A percentile compares a stretch with the other conserved stretches of the same genome.
Evolutionary conservation across 257 asterid genomes (phyloP).

Genomic region (Rubia yunnanensis): DNA sequence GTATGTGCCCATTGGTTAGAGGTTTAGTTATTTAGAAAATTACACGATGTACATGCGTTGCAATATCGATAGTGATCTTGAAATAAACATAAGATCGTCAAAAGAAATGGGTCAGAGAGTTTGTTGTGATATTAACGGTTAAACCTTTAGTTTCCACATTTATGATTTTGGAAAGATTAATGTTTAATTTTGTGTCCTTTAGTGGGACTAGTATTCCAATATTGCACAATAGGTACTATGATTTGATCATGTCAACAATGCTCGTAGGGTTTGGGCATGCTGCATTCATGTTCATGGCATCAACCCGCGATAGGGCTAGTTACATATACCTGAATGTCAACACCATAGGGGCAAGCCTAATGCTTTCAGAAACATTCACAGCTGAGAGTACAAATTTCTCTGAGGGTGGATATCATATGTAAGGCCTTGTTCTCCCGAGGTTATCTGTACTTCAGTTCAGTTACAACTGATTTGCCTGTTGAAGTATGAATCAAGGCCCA

Average conservation of each 20-base stretch:
- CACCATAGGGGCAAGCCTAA: constrained; percentile 73
- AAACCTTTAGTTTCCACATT: neutral
- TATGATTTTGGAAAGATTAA: neutral
- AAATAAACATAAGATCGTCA: no score
- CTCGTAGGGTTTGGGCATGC: constrained; percentile 81
- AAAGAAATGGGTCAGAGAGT: no score
- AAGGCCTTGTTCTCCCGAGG: no score
- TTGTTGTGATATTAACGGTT: no score
- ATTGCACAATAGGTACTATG: constrained; percentile 71
- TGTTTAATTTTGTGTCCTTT: neutral
- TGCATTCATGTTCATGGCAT: constrained; percentile 70
- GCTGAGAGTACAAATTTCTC: constrained; percentile 50
- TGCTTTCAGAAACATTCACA: constrained; percentile 57
- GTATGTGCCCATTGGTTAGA: no score
- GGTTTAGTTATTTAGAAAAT: no score
- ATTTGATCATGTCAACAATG: constrained; percentile 68
- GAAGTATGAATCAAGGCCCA: neutral
- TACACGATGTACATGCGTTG: no score
- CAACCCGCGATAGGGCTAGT: constrained; percentile 76
- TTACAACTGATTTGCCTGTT: no score
- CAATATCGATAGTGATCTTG: no score
- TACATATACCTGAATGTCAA: constrained; percentile 77
- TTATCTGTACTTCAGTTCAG: no score
- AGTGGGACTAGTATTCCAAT: constrained; percentile 7
- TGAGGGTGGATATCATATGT: constrained; percentile 77